Evolutionary conservation across 768 basidiomycete genomes (phyloP).

Genomic region (Mrakia blollopis): DNA sequence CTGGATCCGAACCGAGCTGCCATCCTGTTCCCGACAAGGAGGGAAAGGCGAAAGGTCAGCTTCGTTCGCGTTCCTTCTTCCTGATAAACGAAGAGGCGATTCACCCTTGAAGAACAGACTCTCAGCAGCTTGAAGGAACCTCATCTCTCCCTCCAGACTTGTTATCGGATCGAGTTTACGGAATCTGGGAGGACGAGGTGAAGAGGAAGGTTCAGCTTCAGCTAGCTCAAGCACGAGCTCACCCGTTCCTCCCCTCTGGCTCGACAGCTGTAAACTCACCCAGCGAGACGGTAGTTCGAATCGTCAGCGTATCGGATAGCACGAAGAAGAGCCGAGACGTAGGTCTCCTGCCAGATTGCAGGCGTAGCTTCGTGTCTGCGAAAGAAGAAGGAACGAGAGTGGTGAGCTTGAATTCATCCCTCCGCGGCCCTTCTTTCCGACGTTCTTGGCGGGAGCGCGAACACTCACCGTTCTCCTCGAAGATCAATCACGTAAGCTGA

Average conservation of each 20-base stretch:
- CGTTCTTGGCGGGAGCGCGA: no score
- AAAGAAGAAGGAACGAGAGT: neutral
- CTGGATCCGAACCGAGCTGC: constrained; percentile 97
- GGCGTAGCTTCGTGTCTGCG: constrained; percentile 78
- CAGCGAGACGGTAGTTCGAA: constrained; percentile 80
- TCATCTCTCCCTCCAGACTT: constrained; percentile 75
- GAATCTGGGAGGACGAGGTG: constrained; percentile 23
- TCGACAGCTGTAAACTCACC: constrained; percentile 49
- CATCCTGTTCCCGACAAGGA: constrained; percentile 57
- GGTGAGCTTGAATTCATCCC: constrained; percentile 19
- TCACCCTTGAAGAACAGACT: constrained; percentile 77
- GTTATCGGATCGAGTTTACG: constrained; percentile 94
- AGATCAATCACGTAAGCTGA: constrained; percentile 79
- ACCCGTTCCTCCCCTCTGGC: no score
- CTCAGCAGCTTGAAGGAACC: constrained; percentile 87
- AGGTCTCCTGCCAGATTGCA: constrained; percentile 96
- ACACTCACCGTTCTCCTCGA: constrained; percentile 79
- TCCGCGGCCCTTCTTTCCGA: no score
- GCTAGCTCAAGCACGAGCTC: neutral
- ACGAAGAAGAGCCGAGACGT: constrained; percentile 83
- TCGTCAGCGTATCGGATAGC: constrained; percentile 96
- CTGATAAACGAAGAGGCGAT: constrained; percentile 1
- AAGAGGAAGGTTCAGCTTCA: neutral
- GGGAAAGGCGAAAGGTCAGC: neutral
- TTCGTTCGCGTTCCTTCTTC: no score